Conservation (phyloP, 345 rosid species). For the Boechera divaricarpa region DNA sequence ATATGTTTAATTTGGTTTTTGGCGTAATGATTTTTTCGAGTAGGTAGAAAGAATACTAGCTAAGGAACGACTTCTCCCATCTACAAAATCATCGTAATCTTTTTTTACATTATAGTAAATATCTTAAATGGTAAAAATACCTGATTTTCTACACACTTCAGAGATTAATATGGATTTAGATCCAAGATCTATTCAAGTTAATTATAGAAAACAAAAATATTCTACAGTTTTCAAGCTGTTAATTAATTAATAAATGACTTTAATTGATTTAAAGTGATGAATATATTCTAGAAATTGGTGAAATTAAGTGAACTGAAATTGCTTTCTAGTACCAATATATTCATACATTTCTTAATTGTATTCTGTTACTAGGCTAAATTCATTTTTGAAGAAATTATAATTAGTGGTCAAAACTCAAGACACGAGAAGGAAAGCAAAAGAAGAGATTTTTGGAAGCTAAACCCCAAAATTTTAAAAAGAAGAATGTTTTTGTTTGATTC, state of each 20-base stretch:
- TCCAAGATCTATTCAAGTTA: background rate
- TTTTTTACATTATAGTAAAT: no score
- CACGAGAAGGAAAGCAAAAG: slow-evolving; percentile 22
- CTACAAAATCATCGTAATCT: no score
- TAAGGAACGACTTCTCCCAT: no score
- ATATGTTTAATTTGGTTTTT: background rate
- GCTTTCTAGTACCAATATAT: background rate
- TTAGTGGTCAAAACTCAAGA: slow-evolving; percentile 1
- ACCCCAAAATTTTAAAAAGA: slow-evolving; percentile 11
- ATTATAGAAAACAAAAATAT: background rate
- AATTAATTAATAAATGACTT: background rate
- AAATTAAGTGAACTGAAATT: background rate
- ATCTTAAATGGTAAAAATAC: no score
- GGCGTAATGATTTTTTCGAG: no score
- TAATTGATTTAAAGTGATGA: background rate
- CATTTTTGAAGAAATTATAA: background rate
- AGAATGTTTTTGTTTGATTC: slow-evolving; percentile 35
- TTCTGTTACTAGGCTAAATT: background rate
- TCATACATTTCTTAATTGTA: background rate
- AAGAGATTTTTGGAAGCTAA: slow-evolving; percentile 36
- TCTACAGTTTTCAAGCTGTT: background rate
- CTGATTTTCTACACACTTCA: no score
- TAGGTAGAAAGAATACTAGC: no score
- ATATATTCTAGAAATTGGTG: background rate
- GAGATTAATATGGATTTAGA: background rate